Base-by-base conservation (phyloP, 106 monocot species). In the Dioscorea zingiberensis region DNA sequence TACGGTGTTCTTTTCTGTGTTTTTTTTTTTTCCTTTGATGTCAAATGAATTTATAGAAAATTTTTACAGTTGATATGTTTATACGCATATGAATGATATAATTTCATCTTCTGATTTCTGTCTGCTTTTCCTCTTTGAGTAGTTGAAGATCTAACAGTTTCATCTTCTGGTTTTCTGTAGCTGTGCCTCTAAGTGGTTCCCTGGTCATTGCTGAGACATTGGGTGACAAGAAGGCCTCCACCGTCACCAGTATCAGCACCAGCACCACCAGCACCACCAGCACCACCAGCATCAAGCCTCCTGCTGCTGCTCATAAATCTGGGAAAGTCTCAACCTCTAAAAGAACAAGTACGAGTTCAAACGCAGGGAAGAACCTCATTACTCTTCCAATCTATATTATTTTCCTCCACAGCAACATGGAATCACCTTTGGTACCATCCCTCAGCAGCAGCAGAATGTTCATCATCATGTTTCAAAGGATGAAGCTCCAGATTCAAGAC, bases 331-430 rank as follows among this genome's bases (percentile, higher is more conserved):
- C 38, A 38, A 2, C 38, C 49, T 44, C 62, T n/a, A 82, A 89
- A 84, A 84, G 76, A 78, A 85, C 79, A 81, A 89, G 64, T 82
- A 84, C 71, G 56, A 85, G 27, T 75, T 85, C 53, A 89, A 89
- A 73, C 81, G 81, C 25, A 61, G 89, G 44, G 89, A 89, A 44
- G 75, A 78, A 17, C 23, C 63, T 1, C 26, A 27, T 60, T 28
- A 45, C 70, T 17, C 7, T 38, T 13, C 58, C 63, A 16, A 28
- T 24, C 29, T 47, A 44, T 27, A 45, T 63, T 29, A 51, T 60
- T 32, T 15, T 58, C 15, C 53, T 59, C 21, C 11, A 46, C 70
- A 27, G 63, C 55, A 15, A 56, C 64, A 24, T 58, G 47, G 17
- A 47, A 53, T 46, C 44, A 23, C 12, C 24, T 38, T 15, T 61